Percentiles rank a stretch among this genome's conserved stretches.
Conservation (phyloP, 805 yeast species). For the Trichomonascus vanleenenianus region DNA sequence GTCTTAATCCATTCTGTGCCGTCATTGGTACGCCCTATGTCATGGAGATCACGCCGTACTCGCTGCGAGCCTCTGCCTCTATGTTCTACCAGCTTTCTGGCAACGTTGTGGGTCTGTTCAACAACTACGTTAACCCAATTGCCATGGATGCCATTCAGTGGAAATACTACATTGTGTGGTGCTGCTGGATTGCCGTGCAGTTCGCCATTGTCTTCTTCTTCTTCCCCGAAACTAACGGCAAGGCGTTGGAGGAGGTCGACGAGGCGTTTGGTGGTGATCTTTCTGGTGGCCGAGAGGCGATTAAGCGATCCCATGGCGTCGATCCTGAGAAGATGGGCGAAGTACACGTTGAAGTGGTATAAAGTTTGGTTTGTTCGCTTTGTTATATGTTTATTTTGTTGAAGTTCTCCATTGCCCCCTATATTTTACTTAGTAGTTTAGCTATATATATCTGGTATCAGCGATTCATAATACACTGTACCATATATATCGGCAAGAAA, state of each 20-base stretch:
- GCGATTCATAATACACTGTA: too few species aligned
- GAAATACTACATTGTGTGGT: slow-evolving; percentile 37
- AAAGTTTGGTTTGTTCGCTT: neutral
- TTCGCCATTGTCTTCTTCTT: slow-evolving; percentile 28
- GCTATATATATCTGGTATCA: too few species aligned
- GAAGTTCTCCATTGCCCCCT: too few species aligned
- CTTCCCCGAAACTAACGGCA: slow-evolving; percentile 38
- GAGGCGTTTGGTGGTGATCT: slow-evolving; percentile 27
- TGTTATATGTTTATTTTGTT: too few species aligned
- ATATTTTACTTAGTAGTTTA: too few species aligned
- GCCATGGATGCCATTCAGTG: slow-evolving; percentile 37
- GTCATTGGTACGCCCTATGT: slow-evolving; percentile 14
- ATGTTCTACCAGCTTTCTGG: slow-evolving; percentile 24
- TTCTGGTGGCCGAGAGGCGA: neutral
- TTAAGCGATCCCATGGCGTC: neutral
- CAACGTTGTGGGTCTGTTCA: slow-evolving; percentile 22
- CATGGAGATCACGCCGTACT: slow-evolving; percentile 21
- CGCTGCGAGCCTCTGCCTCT: slow-evolving; percentile 36
- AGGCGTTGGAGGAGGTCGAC: slow-evolving; percentile 38
- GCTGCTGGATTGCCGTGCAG: slow-evolving; percentile 23
- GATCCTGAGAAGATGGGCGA: neutral
- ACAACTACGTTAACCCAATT: slow-evolving; percentile 32
- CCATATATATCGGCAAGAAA: too few species aligned
- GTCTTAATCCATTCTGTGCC: slow-evolving; percentile 10
- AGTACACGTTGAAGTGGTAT: neutral